A percentile compares a stretch with the other conserved stretches of the same genome.
phyloP scores from a whole-genome alignment of 202 grass and related monocot genomes.

The Eragrostis tef region DNA sequence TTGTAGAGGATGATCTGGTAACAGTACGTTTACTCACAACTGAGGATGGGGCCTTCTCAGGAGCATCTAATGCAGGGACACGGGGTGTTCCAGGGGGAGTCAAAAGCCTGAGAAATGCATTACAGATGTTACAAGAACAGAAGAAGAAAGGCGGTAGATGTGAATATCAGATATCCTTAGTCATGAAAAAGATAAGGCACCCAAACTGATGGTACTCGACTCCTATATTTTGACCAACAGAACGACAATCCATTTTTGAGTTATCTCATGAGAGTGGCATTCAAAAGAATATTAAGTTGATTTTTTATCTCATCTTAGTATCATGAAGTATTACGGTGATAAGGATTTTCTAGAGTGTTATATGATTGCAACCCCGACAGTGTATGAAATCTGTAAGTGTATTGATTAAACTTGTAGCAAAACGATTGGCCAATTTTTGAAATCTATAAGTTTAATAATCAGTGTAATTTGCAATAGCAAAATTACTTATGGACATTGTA shows the following conservation, averaged over 20 bases:
- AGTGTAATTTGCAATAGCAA: not conserved
- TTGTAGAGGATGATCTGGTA: constrained; percentile 71
- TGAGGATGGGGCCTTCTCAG: constrained; percentile 59
- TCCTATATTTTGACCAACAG: constrained; percentile 23
- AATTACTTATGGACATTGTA: constrained; percentile 8
- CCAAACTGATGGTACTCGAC: not conserved
- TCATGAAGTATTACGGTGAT: not conserved
- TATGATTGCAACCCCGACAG: not conserved
- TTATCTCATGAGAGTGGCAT: constrained; percentile 14
- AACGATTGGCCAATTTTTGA: not conserved
- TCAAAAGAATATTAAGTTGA: not conserved
- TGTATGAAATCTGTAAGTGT: not conserved
- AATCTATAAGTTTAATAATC: not conserved
- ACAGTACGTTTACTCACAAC: constrained; percentile 56
- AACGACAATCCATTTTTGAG: constrained; percentile 2
- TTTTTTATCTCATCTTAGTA: constrained; percentile 1
- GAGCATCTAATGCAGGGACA: constrained; percentile 52
- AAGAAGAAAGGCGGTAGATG: not conserved
- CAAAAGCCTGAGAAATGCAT: constrained; percentile 73
- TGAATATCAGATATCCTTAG: constrained; percentile 18
- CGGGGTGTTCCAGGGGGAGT: constrained; percentile 85
- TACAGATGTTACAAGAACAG: constrained; percentile 41
- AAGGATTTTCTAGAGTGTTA: not conserved
- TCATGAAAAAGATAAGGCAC: not conserved
- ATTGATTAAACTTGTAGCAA: not conserved